These are phyloP conservation scores for Colletotrichum spinosum DNA, from an alignment of 2,329 filamentous ascomycete species.

Conservation along the genomic window DNA sequence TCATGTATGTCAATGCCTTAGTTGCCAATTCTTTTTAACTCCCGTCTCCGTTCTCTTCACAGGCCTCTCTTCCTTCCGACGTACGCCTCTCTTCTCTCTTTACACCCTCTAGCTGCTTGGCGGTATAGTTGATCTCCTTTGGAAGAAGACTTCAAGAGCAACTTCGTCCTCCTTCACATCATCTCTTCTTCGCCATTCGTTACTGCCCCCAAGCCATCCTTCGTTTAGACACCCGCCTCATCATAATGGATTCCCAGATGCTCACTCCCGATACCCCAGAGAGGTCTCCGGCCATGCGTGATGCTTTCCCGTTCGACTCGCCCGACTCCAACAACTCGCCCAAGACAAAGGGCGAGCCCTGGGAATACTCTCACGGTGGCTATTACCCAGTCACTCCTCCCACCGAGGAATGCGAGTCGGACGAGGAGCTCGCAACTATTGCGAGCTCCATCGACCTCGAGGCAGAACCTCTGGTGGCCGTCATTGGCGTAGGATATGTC, in stretches of 20 bases:
- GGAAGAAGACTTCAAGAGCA: conserved; percentile 30
- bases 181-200: conserved; percentile 13
- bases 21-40: conserved; percentile 35
- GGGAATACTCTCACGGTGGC: conserved; percentile 30
- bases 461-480: conserved; percentile 53
- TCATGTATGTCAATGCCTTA: conserved; percentile 35
- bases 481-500: conserved; percentile 66
- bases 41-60: conserved; percentile 26
- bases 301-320: conserved; percentile 24
- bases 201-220: background rate
- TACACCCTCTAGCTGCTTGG: conserved; percentile 20
- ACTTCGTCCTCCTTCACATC: conserved; percentile 9
- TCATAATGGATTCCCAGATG: conserved; percentile 30
- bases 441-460: conserved; percentile 36
- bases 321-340: conserved; percentile 16
- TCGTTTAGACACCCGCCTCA: conserved; percentile 21
- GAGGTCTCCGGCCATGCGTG: conserved; percentile 25
- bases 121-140: conserved; percentile 26
- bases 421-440: conserved; percentile 36
- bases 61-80: conserved; percentile 5
- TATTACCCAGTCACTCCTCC: conserved; percentile 38
- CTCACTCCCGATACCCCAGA: conserved; percentile 35
- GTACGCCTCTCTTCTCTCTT: conserved; percentile 24
- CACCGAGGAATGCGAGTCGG: conserved; percentile 38
- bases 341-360: conserved; percentile 14